Percentiles rank a stretch among this genome's conserved stretches.
Evolutionary conservation across 257 asterid genomes (phyloP).

Genomic region (Solanum medicagineum): DNA sequence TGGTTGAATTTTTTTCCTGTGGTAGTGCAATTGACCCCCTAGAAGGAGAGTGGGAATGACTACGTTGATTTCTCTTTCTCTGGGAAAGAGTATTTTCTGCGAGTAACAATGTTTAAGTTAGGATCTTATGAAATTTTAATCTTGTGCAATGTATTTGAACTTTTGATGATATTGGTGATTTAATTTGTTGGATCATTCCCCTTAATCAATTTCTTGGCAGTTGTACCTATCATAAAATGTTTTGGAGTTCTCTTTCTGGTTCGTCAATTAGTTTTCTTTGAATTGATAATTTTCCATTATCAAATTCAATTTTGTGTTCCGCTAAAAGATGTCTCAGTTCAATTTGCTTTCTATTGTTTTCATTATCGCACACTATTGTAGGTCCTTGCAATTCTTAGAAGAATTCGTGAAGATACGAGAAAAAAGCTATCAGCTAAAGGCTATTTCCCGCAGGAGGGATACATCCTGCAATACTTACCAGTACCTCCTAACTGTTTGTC

Average conservation of each 20-base stretch:
- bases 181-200: background rate
- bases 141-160: background rate
- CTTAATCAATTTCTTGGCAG: background rate
- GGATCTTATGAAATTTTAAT: background rate
- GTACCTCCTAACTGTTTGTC: slow-evolving; percentile 98
- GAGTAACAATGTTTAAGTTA: background rate
- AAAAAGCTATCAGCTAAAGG: slow-evolving; percentile 59
- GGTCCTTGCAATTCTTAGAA: slow-evolving; percentile 55
- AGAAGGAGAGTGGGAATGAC: background rate
- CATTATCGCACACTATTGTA: slow-evolving; percentile 5
- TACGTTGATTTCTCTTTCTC: background rate
- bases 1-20: background rate
- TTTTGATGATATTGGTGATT: background rate
- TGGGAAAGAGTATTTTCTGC: background rate
- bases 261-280: background rate
- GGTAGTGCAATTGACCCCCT: background rate
- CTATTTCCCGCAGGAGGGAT: slow-evolving; percentile 84
- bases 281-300: background rate
- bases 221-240: background rate
- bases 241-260: background rate
- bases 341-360: background rate
- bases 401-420: slow-evolving; percentile 53
- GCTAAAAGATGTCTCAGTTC: background rate
- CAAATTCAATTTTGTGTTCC: background rate
- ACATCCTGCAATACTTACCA: slow-evolving; percentile 61